phyloP scores from a whole-genome alignment of 768 basidiomycete species.

The Pilatotrama ljubarskyi region DNA sequence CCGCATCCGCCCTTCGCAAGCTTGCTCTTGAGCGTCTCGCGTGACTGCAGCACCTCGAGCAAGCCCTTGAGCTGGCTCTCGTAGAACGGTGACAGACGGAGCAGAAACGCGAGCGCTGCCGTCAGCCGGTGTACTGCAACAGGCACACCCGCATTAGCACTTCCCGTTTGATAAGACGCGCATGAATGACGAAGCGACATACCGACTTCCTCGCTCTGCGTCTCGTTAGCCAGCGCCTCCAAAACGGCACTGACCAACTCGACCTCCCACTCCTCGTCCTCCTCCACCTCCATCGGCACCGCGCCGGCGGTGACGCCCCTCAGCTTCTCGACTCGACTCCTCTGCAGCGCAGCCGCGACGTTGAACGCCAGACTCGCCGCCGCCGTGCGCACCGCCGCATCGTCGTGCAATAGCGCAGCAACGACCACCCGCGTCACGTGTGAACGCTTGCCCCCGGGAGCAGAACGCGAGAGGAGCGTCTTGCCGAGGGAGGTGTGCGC shows the following conservation, averaged over 20 bases:
- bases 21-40: conserved; percentile 57
- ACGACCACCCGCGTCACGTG: conserved; percentile 59
- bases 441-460: conserved; percentile 28
- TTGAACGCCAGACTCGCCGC: conserved; percentile 86
- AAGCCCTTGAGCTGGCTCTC: conserved; percentile 54
- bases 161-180: too few relatives aligned
- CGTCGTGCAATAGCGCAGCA: conserved; percentile 64
- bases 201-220: conserved; percentile 79
- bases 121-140: conserved; percentile 74
- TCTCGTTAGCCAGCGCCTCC: conserved; percentile 74
- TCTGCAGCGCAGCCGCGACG: conserved; percentile 65
- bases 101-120: conserved; percentile 73
- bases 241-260: conserved; percentile 84
- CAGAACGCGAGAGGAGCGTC: conserved; percentile 39
- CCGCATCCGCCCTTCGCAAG: conserved; percentile 52
- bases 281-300: conserved; percentile 42
- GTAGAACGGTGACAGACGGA: conserved; percentile 74
- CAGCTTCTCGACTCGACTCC: conserved; percentile 48
- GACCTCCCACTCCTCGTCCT: conserved; percentile 81
- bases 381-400: conserved; percentile 68
- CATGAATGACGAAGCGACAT: conserved; percentile 1
- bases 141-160: not conserved
- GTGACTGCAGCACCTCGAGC: conserved; percentile 70
- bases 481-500: conserved; percentile 42
- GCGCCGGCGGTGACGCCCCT: conserved; percentile 30